Evolutionary conservation across 257 asterid genomes (phyloP).

Genomic region (Echium plantagineum): DNA sequence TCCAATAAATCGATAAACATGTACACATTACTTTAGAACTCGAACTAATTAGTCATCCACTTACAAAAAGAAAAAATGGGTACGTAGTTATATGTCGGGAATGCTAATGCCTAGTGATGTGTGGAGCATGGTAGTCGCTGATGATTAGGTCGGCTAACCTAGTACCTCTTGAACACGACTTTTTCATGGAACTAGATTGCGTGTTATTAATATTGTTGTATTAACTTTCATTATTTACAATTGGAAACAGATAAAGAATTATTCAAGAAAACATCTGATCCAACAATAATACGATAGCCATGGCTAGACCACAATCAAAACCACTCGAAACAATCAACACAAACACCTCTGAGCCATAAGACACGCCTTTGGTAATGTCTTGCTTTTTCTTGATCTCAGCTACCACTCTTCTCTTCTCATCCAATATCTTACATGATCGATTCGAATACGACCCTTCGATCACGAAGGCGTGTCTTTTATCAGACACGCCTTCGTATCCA

Average conservation of each 20-base stretch:
- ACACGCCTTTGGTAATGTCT: constrained; percentile 28
- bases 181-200: too few species aligned
- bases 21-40: too few species aligned
- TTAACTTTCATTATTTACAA: too few species aligned
- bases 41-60: too few species aligned
- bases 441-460: constrained; percentile 54
- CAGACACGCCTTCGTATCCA: constrained; percentile 26
- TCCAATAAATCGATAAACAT: too few species aligned
- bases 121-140: too few species aligned
- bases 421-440: constrained; percentile 51
- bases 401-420: constrained; percentile 38
- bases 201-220: too few species aligned
- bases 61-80: too few species aligned
- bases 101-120: too few species aligned
- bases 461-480: constrained; percentile 25
- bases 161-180: too few species aligned
- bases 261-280: constrained; percentile 37
- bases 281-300: constrained; percentile 41
- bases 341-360: constrained; percentile 53
- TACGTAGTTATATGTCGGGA: too few species aligned
- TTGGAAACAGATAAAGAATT: not conserved
- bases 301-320: constrained; percentile 27
- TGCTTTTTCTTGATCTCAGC: constrained; percentile 68
- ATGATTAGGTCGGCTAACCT: too few species aligned
- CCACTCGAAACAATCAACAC: constrained; percentile 24